Percentiles rank a stretch among this genome's conserved stretches.
phyloP scores from a whole-genome alignment of 176 grass and related monocot genomes.

The Puya raimondii region DNA sequence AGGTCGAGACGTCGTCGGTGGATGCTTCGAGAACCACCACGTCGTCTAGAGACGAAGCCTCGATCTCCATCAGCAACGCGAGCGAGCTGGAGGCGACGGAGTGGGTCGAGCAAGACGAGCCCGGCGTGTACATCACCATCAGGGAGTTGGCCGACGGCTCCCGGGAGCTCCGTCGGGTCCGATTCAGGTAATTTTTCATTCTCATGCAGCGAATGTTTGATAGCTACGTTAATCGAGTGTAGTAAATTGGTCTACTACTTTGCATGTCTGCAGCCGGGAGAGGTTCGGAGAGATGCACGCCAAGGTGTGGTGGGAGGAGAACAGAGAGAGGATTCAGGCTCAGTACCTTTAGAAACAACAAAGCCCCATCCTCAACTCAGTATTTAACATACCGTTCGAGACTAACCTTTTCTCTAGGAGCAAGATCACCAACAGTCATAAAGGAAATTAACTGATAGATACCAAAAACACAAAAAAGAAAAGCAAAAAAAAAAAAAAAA shows the following conservation, averaged over 20 bases:
- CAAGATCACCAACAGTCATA: background rate
- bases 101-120: slow-evolving; percentile 62
- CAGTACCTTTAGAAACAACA: slow-evolving; percentile 44
- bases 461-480: background rate
- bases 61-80: slow-evolving; percentile 82
- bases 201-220: background rate
- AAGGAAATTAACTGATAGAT: background rate
- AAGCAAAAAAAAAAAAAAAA: background rate
- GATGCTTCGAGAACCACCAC: slow-evolving; percentile 68
- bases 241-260: background rate
- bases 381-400: background rate
- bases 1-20: slow-evolving; percentile 9
- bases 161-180: slow-evolving; percentile 66
- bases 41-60: slow-evolving; percentile 84
- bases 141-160: slow-evolving; percentile 55
- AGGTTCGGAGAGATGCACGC: slow-evolving; percentile 67
- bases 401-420: background rate
- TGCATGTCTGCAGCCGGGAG: slow-evolving; percentile 42
- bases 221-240: background rate
- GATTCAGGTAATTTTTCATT: slow-evolving; percentile 41
- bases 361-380: background rate
- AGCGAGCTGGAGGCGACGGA: slow-evolving; percentile 65
- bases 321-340: slow-evolving; percentile 69
- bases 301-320: slow-evolving; percentile 83
- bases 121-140: slow-evolving; percentile 71